These are phyloP conservation scores for Penicillium soppii DNA, from an alignment of 495 filamentous ascomycete species.

Conservation along the genomic window DNA sequence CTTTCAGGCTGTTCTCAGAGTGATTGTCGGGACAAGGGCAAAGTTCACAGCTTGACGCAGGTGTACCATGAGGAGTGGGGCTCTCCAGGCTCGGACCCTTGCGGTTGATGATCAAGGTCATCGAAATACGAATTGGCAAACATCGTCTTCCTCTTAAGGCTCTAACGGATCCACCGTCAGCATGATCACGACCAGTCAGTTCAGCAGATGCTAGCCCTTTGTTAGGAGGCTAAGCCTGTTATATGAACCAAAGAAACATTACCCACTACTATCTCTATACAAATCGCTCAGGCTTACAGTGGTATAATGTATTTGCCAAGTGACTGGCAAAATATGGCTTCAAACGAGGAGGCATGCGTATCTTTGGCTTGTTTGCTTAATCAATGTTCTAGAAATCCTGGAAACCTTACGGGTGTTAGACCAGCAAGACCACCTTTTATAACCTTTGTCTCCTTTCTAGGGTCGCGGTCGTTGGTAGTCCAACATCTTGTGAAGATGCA, in stretches of 20 bases:
- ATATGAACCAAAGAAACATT: slow-evolving; percentile 2
- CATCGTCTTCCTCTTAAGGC: background rate
- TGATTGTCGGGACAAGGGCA: slow-evolving; percentile 9
- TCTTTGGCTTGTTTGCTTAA: slow-evolving; percentile 2
- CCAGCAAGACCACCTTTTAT: too few relatives aligned
- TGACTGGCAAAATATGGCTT: background rate
- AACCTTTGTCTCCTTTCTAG: too few relatives aligned
- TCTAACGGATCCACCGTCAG: slow-evolving; percentile 1
- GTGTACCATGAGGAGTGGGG: slow-evolving; percentile 12
- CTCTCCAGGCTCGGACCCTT: background rate
- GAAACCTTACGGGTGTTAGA: background rate
- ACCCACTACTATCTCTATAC: slow-evolving; percentile 11
- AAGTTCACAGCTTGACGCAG: background rate
- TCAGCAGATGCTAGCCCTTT: background rate
- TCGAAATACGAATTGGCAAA: background rate
- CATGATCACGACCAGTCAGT: slow-evolving; percentile 9
- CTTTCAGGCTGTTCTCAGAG: slow-evolving; percentile 5
- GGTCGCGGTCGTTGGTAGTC: too few relatives aligned
- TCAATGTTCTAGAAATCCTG: slow-evolving; percentile 7
- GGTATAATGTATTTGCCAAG: too few relatives aligned
- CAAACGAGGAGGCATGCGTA: slow-evolving; percentile 1
- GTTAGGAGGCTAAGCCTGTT: slow-evolving; percentile 8
- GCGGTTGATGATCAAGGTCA: background rate
- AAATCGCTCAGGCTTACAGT: background rate
- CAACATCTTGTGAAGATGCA: too few relatives aligned